Percentiles rank a stretch among this genome's conserved stretches.
Conservation (phyloP, 2,329 filamentous ascomycete genomes). For the Aspergillus candidus region DNA sequence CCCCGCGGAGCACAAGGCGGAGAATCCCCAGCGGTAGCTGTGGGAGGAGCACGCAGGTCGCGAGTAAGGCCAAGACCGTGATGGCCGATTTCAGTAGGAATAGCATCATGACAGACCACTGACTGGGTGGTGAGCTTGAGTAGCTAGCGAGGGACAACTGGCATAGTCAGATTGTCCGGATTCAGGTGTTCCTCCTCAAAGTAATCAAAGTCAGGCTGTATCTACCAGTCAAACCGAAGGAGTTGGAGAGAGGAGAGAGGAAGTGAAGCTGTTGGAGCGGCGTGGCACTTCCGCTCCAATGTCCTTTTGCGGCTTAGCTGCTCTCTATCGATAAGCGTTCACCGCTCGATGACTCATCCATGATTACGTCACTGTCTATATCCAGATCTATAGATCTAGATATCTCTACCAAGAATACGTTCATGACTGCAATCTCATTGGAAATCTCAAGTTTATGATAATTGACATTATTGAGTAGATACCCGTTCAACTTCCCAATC, state of each 20-base stretch:
- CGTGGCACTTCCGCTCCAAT: too few species aligned
- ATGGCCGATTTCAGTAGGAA: slow-evolving; percentile 28
- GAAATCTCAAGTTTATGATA: too few species aligned
- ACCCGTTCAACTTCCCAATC: too few species aligned
- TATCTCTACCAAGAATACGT: too few species aligned
- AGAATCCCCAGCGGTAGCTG: slow-evolving; percentile 28
- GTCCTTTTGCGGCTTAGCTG: background rate
- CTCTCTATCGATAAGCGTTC: background rate
- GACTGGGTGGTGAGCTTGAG: background rate
- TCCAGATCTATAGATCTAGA: too few species aligned
- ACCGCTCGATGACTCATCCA: too few species aligned
- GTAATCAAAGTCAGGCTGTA: too few species aligned
- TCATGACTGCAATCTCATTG: too few species aligned
- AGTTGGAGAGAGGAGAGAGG: background rate
- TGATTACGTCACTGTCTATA: too few species aligned
- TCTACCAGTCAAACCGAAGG: background rate
- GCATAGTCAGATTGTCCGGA: slow-evolving; percentile 13
- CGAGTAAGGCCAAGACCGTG: slow-evolving; percentile 28
- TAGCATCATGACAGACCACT: slow-evolving; percentile 22
- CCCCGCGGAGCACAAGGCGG: slow-evolving; percentile 31
- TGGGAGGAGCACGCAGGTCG: slow-evolving; percentile 31
- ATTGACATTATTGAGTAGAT: too few species aligned
- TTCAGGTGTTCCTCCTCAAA: background rate
- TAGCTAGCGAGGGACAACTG: background rate
- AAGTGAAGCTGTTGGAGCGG: background rate